Evolutionary conservation across 139 green algal genomes (phyloP).

Genomic region (Auxenochlorella pyrenoidosa): DNA sequence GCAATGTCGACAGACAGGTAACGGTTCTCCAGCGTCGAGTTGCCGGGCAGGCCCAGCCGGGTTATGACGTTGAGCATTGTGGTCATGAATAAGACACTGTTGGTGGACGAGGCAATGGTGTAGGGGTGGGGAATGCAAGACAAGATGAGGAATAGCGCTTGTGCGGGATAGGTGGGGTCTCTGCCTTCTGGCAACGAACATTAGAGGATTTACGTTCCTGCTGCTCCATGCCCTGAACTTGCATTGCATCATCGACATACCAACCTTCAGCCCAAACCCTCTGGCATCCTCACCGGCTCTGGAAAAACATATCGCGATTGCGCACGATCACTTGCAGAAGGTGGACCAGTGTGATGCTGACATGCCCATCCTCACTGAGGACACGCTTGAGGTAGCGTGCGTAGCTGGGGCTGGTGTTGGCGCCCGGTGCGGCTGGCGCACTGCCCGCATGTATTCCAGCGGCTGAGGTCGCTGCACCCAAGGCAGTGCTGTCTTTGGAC

Average conservation of each 20-base stretch:
- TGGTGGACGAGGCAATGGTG: too few species aligned
- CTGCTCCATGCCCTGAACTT: too few species aligned
- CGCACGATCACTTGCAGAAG: constrained; percentile 93
- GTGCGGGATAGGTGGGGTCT: too few species aligned
- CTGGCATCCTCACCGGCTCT: constrained; percentile 37
- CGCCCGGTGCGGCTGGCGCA: not conserved
- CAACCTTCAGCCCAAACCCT: too few species aligned
- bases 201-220: too few species aligned
- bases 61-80: constrained; percentile 92
- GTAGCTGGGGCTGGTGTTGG: constrained; percentile 71
- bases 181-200: too few species aligned
- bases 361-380: constrained; percentile 82
- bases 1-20: constrained; percentile 92
- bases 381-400: constrained; percentile 85
- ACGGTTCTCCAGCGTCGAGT: constrained; percentile 80
- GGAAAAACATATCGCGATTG: constrained; percentile 90
- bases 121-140: too few species aligned
- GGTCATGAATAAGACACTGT: constrained; percentile 83
- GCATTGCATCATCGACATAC: too few species aligned
- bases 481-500: not conserved
- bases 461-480: not conserved
- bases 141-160: too few species aligned
- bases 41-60: constrained; percentile 73
- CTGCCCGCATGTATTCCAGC: not conserved
- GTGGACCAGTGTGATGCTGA: constrained; percentile 82